Evolutionary conservation across 2,329 filamentous ascomycete species (phyloP).

Genomic region (Cucurbitaria berberidis): DNA sequence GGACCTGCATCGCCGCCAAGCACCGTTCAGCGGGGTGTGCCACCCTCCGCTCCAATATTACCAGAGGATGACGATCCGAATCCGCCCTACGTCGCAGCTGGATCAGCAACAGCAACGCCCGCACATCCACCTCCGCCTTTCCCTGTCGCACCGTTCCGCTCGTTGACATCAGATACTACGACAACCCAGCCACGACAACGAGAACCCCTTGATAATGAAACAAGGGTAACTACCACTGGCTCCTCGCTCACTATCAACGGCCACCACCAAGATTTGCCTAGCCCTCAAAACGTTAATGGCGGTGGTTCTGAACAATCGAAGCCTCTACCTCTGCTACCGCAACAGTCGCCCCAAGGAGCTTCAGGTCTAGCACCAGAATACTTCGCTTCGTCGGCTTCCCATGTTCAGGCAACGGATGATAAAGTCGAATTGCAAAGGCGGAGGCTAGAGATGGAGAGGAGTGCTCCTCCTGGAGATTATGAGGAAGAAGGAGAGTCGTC

Average conservation of each 20-base stretch:
- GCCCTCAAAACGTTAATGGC: slow-evolving; percentile 10
- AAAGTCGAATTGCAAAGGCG: slow-evolving; percentile 75
- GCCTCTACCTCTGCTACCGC: slow-evolving; percentile 31
- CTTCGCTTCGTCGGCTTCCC: slow-evolving; percentile 37
- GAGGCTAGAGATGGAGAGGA: slow-evolving; percentile 50
- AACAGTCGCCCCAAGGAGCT: slow-evolving; percentile 13
- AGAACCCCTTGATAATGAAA: slow-evolving; percentile 17
- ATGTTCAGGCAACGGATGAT: slow-evolving; percentile 64
- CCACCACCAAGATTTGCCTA: slow-evolving; percentile 5
- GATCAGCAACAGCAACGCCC: slow-evolving; percentile 29
- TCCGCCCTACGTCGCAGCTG: slow-evolving; percentile 26
- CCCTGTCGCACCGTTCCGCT: not conserved
- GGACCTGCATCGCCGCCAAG: slow-evolving; percentile 53
- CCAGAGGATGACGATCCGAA: slow-evolving; percentile 41
- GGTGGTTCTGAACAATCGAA: slow-evolving; percentile 20
- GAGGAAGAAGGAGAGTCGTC: slow-evolving; percentile 28
- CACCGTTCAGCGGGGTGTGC: slow-evolving; percentile 33
- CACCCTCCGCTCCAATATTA: slow-evolving; percentile 45
- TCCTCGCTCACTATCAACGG: slow-evolving; percentile 35
- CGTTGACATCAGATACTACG: not conserved
- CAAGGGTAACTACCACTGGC: slow-evolving; percentile 20
- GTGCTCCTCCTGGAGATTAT: slow-evolving; percentile 46
- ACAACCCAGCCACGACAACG: slow-evolving; percentile 24
- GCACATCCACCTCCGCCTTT: slow-evolving; percentile 37
- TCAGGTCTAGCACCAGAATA: slow-evolving; percentile 35